phyloP scores from a whole-genome alignment of 108 stramenopile genomes.

The Discostella stelligeroides region DNA sequence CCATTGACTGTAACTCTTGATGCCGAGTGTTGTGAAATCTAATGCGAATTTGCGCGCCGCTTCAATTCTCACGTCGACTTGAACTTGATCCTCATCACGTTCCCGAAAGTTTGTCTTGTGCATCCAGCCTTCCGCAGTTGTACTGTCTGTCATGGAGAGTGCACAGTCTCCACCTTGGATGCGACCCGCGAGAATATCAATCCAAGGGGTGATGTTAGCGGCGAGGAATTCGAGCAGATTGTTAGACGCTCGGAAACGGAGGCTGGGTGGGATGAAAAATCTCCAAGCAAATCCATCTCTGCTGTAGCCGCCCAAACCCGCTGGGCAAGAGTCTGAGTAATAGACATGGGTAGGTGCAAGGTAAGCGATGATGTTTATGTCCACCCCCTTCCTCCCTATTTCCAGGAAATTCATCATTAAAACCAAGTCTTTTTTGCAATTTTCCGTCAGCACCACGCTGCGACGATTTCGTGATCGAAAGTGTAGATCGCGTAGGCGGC shows the following conservation, averaged over 20 bases:
- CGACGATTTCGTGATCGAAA: too few relatives aligned
- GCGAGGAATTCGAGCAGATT: too few relatives aligned
- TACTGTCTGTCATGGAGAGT: too few relatives aligned
- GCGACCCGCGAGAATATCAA: neutral
- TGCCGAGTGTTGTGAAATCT: neutral
- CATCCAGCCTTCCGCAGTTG: slow-evolving; percentile 14
- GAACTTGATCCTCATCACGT: neutral
- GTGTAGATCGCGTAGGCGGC: too few relatives aligned
- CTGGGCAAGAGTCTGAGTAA: too few relatives aligned
- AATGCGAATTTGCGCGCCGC: neutral
- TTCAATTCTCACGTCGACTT: neutral
- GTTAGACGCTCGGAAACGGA: neutral
- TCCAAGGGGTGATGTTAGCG: neutral
- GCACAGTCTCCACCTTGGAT: neutral
- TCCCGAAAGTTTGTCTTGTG: slow-evolving; percentile 4
- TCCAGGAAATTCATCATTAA: neutral
- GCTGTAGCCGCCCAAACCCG: neutral
- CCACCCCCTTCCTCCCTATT: neutral
- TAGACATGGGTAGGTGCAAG: neutral
- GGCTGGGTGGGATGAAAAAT: neutral
- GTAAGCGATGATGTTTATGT: neutral
- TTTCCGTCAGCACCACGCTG: too few relatives aligned
- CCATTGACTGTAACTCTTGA: slow-evolving; percentile 7
- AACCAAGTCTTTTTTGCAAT: too few relatives aligned
- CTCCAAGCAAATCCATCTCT: neutral